Evolutionary conservation across 2,329 filamentous ascomycete genomes (phyloP), one percentile per base, ranked within the genome.

Genomic region (Polytolypa hystricis): DNA sequence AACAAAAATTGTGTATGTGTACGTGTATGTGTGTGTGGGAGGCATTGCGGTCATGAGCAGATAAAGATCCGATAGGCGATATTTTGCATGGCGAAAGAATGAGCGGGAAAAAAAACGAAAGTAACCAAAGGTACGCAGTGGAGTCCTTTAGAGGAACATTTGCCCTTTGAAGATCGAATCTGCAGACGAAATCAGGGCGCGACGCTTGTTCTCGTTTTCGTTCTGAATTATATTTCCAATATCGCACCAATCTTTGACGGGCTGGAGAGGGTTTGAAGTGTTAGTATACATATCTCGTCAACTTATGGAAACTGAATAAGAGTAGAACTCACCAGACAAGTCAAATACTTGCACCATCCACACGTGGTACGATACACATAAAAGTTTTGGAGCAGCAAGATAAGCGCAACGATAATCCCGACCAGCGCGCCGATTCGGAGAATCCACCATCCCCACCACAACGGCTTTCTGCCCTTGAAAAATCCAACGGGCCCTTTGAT

Each of bases 371-470:
- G 72, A 57, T 80, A 79, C 44, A 74, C 74, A 62, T 96, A 96
- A 57, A 98, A 98, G 64, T 95, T 91, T 55, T 86, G 78, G 42
- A 96, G 60, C 36, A 98, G 67, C 30, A 95, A 64, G 42, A 94
- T 82, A 56, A 96, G 95, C 1, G 81, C 80, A 27, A 93, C 72
- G 23, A 94, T 68, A 21, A 87, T 81, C n/a, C 78, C 72, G 5
- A 94, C 72, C 35, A 98, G 65, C 16, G 81, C 79, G 0, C 73
- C 84, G 1, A 74, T 83, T 12, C 91, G 75, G 18, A 96, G 71
- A 15, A 94, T 61, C 89, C 89, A 96, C 91, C 91, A 98, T 4
- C 67, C 81, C 91, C 91, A 98, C 91, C 91, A 98, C 5, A 94
- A 69, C 15, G 83, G 81, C 57, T 93, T 94, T 12, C 91, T 74